Base-by-base conservation (phyloP, 495 filamentous ascomycete genomes). In the Lasiosphaeris hirsuta region DNA sequence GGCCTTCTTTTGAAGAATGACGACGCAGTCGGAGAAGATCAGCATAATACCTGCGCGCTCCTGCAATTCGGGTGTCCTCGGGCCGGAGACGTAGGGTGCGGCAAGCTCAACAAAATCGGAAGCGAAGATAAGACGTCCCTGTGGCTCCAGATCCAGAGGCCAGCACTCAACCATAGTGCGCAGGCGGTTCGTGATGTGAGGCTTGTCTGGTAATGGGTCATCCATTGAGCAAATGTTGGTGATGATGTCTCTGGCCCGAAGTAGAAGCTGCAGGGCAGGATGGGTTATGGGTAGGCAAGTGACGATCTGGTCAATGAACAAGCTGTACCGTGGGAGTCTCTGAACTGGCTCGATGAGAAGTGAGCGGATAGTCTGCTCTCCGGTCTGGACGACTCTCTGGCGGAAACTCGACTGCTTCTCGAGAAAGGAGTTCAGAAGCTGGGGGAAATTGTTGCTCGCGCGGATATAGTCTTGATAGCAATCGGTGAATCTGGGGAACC, bases 321-420 rank as follows among this genome's bases (percentile, higher is more conserved):
- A 77, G 66, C 88, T 96, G 70, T 99, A 99, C 6, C 94, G 88
- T 39, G 94, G 94, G 50, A 99, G 80, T 19, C 94, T 81, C 69
- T 99, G 94, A 8, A 99, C 92, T 0, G 94, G 94, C 72, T 99
- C 94, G 72, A 97, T 97, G 42, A 97, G 78, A 50, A 92, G 78
- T n/a, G 92, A 96, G 39, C 90, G 90, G 34, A 99, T 77, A 54
- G 84, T 79, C 64, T 99, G 95, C 67, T 99, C 94, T 39, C 94
- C 95, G 9, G 86, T 88, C 53, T 92, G 84, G 40, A 90, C 85
- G 1, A 97, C 80, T 54, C 86, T 74, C 65, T 85, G 84, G 0
- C 87, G 87, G 64, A 96, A 90, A 62, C 86, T 91, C 2, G 93
- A 91, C 43, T 86, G 83, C 60, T 89, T 84, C 62, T 83, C 86